These are phyloP conservation scores for Salmacisia buchloeana DNA, from an alignment of 1,284 basidiomycete genomes.

Conservation along the genomic window DNA sequence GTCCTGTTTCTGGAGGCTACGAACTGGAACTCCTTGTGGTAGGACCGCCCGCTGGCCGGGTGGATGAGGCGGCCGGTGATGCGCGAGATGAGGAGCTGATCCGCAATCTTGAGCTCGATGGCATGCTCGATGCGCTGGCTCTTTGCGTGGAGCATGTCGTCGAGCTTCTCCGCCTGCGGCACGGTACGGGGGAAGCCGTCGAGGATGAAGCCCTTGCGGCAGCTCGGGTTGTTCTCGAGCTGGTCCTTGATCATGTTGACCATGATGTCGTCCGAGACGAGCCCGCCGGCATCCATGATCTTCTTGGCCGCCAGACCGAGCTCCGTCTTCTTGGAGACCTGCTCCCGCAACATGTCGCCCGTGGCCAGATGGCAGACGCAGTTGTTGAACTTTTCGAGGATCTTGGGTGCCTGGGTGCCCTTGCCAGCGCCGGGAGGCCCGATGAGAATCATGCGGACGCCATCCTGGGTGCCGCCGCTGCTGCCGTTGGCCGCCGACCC, in stretches of 20 bases:
- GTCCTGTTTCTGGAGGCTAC: constrained; percentile 54
- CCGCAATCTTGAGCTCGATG: constrained; percentile 85
- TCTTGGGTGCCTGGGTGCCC: constrained; percentile 92
- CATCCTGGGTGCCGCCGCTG: constrained; percentile 15
- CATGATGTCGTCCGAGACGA: constrained; percentile 95
- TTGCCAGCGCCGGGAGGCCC: constrained; percentile 98
- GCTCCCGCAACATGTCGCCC: constrained; percentile 95
- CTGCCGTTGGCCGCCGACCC: too few species aligned
- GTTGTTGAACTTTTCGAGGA: constrained; percentile 71
- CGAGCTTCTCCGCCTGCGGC: constrained; percentile 93
- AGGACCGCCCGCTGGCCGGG: constrained; percentile 77
- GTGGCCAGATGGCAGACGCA: constrained; percentile 97
- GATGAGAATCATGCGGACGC: constrained; percentile 73
- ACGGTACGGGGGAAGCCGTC: constrained; percentile 98
- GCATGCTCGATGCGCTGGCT: constrained; percentile 81
- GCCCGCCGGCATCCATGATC: constrained; percentile 87
- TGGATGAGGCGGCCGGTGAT: constrained; percentile 95
- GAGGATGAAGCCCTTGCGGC: constrained; percentile 77
- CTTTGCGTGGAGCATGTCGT: constrained; percentile 74
- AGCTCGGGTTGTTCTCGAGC: constrained; percentile 83
- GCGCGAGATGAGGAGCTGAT: constrained; percentile 89
- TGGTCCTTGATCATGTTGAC: constrained; percentile 96
- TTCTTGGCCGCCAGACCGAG: constrained; percentile 91
- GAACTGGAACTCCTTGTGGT: constrained; percentile 91
- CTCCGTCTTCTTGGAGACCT: constrained; percentile 78